These are phyloP conservation scores for Sclerotinia trifoliorum DNA, from an alignment of 2,329 filamentous ascomycete species.

Conservation along the genomic window DNA sequence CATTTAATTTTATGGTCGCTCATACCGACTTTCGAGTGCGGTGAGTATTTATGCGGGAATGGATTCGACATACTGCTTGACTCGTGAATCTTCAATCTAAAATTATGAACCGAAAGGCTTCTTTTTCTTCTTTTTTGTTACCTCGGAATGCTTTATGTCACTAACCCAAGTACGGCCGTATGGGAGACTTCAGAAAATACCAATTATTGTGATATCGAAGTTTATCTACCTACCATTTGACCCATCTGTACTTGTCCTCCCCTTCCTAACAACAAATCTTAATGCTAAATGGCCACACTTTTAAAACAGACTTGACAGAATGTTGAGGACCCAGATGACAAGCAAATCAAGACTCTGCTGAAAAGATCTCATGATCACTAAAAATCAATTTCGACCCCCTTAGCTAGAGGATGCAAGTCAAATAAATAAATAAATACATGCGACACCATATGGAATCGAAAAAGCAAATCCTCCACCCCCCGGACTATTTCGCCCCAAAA, in stretches of 20 bases:
- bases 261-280: too few relatives aligned
- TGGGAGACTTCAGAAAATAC: too few relatives aligned
- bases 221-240: too few relatives aligned
- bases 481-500: neutral
- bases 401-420: neutral
- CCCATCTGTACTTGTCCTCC: neutral
- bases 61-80: neutral
- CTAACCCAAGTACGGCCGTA: too few relatives aligned
- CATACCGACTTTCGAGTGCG: constrained; percentile 9
- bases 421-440: constrained; percentile 2
- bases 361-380: constrained; percentile 3
- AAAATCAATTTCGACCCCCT: neutral
- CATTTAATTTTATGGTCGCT: neutral
- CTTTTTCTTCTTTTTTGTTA: neutral
- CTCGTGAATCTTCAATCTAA: neutral
- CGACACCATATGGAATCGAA: neutral
- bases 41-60: constrained; percentile 6
- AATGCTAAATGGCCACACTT: neutral
- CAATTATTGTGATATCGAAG: too few relatives aligned
- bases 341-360: neutral
- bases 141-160: neutral
- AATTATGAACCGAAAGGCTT: neutral
- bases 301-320: neutral
- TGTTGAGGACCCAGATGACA: neutral
- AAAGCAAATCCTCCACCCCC: neutral